Base-by-base conservation (phyloP, 768 basidiomycete species). In the Mycena vulgaris region DNA sequence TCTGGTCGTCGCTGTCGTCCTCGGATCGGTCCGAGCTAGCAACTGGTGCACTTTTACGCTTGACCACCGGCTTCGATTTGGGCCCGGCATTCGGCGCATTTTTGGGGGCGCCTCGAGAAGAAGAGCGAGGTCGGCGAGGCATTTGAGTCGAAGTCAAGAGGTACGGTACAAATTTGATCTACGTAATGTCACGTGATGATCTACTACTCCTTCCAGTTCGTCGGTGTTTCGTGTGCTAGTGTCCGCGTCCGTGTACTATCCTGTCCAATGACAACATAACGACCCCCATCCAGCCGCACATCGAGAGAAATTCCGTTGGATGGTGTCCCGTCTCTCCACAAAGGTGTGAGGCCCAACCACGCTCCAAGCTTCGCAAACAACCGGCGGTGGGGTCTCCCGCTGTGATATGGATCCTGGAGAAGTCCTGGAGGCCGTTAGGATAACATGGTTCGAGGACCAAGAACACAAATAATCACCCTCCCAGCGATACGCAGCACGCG, bases 271-370 rank as follows among this genome's bases (percentile, higher is more conserved):
- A 89, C 71, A 27, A 92, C 84, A 81, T 91, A 93, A 28, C 83
- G 85, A 39, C 90, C 91, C 69, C 87, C 80, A 64, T 89, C 84
- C 51, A 92, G 72, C 60, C 76, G 79, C 2, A 92, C 86, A 77
- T 92, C 91, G 56, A 93, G 73, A 1, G 89, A 87, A 31, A 93
- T 77, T 7, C 90, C 92, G 68, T 84, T 81, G 5, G 90, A 88
- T 19, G 83, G 81, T 5, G 78, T 72, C 0, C 87, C 87, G 2
- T 85, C 75, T 70, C 88, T 84, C 90, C 91, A 92, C 33, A 87
- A 75, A 0, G 92, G 92, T 11, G 88, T 90, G 40, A 92, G 67
- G 0, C 92, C 92, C 70, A 93, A 84, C 92, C 92, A 93, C 9
- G 89, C 89, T 6, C 87, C 86, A 28, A 93, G 71, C 76, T 90